A percentile compares a stretch with the other conserved stretches of the same genome.
These are phyloP conservation scores for Piper betle DNA, from an alignment of 164 flowering plant species.

Conservation along the genomic window DNA sequence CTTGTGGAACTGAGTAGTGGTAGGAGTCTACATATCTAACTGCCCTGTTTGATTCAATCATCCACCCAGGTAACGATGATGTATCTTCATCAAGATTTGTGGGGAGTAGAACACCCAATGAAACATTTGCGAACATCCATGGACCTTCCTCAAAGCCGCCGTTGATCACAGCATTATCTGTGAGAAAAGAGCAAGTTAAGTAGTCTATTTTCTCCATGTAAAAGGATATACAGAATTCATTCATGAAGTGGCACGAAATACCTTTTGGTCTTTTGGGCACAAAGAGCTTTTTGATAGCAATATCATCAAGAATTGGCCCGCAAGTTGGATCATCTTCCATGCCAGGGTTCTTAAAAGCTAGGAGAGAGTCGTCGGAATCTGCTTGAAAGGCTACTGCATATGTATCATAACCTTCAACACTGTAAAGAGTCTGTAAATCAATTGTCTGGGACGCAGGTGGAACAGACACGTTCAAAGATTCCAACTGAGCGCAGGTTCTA, in stretches of 20 bases:
- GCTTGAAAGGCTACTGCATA: slow-evolving; percentile 77
- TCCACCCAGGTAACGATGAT: slow-evolving; percentile 87
- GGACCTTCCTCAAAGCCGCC: slow-evolving; percentile 95
- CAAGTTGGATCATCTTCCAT: slow-evolving; percentile 97
- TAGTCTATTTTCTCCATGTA: too few relatives aligned
- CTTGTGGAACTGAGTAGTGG: slow-evolving; percentile 66
- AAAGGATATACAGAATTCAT: not conserved
- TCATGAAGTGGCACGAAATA: slow-evolving; percentile 8
- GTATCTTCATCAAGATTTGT: slow-evolving; percentile 85
- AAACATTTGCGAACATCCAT: slow-evolving; percentile 68
- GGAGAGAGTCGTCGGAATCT: slow-evolving; percentile 25
- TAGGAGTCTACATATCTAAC: slow-evolving; percentile 76
- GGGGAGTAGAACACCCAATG: slow-evolving; percentile 84
- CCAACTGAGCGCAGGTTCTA: slow-evolving; percentile 94
- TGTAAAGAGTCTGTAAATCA: slow-evolving; percentile 87
- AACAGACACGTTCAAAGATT: slow-evolving; percentile 77
- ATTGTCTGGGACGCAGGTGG: slow-evolving; percentile 63
- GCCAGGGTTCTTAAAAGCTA: slow-evolving; percentile 66
- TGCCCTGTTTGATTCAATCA: slow-evolving; percentile 80
- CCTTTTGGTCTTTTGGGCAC: slow-evolving; percentile 69
- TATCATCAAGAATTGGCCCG: slow-evolving; percentile 90
- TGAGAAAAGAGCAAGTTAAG: not conserved
- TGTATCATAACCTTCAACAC: slow-evolving; percentile 84
- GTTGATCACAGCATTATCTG: slow-evolving; percentile 77
- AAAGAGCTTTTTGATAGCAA: slow-evolving; percentile 90